Evolutionary conservation across 306 rosid species (phyloP).

Genomic region (Cucumis hystrix): DNA sequence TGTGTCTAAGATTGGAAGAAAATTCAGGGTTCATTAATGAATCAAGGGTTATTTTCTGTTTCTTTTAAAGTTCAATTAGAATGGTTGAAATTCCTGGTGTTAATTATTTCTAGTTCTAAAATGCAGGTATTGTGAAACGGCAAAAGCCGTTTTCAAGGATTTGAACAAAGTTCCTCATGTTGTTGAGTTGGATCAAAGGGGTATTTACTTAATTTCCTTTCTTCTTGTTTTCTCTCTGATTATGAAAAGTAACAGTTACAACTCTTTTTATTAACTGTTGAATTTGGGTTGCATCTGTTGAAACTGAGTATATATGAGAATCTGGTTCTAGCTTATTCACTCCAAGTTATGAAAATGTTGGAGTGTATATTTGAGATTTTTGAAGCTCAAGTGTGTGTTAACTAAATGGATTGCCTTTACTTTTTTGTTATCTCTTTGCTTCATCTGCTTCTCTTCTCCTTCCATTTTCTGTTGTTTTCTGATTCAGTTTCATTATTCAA

Average conservation of each 20-base stretch:
- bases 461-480: neutral
- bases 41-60: neutral
- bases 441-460: neutral
- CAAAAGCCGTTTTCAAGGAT: slow-evolving; percentile 72
- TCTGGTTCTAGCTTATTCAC: too few species aligned
- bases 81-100: neutral
- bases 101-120: neutral
- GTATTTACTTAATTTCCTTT: slow-evolving; percentile 19
- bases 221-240: neutral
- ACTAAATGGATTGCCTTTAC: neutral
- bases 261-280: neutral
- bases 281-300: neutral
- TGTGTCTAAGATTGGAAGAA: neutral
- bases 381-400: neutral
- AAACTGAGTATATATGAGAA: neutral
- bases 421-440: neutral
- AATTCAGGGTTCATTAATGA: neutral
- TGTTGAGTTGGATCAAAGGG: slow-evolving; percentile 85
- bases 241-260: neutral
- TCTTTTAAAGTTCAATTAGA: neutral
- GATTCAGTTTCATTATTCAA: neutral
- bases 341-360: neutral
- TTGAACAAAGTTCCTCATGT: slow-evolving; percentile 59
- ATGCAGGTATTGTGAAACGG: slow-evolving; percentile 71
- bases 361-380: neutral